A percentile compares a stretch with the other conserved stretches of the same genome.
Evolutionary conservation across 345 rosid genomes (phyloP).

Genomic region (Psidium friedrichsthalianum): DNA sequence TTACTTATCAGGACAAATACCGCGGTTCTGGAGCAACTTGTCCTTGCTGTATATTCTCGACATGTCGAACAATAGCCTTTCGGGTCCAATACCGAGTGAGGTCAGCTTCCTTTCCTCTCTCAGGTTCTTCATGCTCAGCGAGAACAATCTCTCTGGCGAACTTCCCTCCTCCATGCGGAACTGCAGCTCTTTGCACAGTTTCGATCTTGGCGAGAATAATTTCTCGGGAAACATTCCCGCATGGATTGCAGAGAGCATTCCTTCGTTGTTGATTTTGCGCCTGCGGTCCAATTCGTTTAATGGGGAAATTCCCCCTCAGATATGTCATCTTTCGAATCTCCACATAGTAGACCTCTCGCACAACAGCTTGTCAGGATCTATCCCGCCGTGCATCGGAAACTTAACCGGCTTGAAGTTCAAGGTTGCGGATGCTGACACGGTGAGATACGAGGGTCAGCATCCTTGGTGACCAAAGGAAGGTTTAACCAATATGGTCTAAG

Average conservation of each 20-base stretch:
- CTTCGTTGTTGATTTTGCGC: neutral
- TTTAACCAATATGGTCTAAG: neutral
- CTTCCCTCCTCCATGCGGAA: neutral
- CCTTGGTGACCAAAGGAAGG: neutral
- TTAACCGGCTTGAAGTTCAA: neutral
- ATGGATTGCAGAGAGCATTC: neutral
- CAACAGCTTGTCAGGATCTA: neutral
- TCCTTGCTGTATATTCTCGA: neutral
- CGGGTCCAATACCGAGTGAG: slow-evolving; percentile 6
- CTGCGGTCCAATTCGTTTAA: neutral
- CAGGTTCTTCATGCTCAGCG: neutral
- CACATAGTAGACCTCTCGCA: neutral
- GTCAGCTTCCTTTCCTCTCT: neutral
- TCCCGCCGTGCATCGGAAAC: neutral
- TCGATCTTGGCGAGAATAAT: neutral
- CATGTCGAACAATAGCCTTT: neutral
- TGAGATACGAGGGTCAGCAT: neutral
- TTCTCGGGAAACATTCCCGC: neutral
- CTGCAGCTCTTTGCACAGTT: neutral
- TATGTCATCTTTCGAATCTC: neutral
- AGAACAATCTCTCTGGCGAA: neutral
- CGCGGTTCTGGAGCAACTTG: neutral
- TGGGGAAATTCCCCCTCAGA: neutral
- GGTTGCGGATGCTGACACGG: neutral
- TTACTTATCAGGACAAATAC: neutral